A percentile compares a stretch with the other conserved stretches of the same genome.
Conservation (phyloP, 768 basidiomycete species). For the Amyloporia xantha region DNA sequence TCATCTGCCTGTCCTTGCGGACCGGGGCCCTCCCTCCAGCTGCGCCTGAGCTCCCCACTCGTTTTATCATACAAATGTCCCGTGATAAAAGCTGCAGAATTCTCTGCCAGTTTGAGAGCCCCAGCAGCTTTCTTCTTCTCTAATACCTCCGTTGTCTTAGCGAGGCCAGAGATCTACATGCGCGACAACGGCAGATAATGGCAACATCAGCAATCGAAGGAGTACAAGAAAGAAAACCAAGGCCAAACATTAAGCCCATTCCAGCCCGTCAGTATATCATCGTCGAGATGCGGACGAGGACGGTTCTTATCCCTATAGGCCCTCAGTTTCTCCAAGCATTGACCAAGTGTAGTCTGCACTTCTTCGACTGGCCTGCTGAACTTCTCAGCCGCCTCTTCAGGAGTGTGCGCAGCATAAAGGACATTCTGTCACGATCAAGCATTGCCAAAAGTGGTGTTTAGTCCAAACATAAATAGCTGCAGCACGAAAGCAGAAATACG, state of each 20-base stretch:
- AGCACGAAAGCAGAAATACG: no score
- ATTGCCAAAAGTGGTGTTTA: no score
- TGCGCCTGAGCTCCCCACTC: conserved; percentile 23
- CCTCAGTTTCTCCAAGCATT: conserved; percentile 19
- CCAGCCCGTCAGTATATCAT: conserved; percentile 36
- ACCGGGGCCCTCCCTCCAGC: conserved; percentile 31
- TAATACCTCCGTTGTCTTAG: conserved; percentile 14
- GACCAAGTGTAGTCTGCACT: no score
- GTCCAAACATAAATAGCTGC: no score
- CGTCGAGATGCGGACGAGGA: conserved; percentile 34
- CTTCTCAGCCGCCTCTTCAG: conserved; percentile 20
- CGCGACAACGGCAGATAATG: no score
- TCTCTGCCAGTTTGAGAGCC: conserved; percentile 12
- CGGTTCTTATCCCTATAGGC: conserved; percentile 26
- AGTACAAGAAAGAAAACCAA: not conserved
- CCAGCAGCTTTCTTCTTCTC: not conserved
- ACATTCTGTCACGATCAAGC: no score
- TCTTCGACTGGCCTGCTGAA: conserved; percentile 13
- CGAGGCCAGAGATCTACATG: conserved; percentile 22
- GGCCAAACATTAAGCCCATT: conserved; percentile 34
- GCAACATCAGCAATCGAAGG: no score
- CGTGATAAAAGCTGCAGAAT: conserved; percentile 14
- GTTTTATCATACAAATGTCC: conserved; percentile 13
- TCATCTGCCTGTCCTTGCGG: conserved; percentile 34
- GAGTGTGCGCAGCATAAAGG: conserved; percentile 15